phyloP scores from a whole-genome alignment of 2,329 filamentous ascomycete species.

The Pleomassaria siparia region DNA sequence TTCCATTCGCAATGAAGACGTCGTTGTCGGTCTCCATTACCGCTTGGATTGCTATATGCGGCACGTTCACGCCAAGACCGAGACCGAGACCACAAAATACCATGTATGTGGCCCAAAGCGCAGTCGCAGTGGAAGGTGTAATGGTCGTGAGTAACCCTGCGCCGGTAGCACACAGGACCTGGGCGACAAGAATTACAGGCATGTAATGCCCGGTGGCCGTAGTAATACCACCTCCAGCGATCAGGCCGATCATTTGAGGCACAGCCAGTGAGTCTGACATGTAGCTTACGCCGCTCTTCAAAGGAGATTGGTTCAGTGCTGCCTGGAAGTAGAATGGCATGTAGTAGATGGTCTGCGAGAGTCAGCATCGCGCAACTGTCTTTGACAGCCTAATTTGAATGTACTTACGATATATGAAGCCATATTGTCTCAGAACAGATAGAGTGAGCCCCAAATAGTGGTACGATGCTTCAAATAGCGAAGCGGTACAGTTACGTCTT shows the following conservation, averaged over 20 bases:
- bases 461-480: slow-evolving; percentile 23
- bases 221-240: slow-evolving; percentile 1
- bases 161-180: not conserved
- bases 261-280: slow-evolving; percentile 1
- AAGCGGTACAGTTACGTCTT: slow-evolving; percentile 11
- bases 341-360: slow-evolving; percentile 11
- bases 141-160: not conserved
- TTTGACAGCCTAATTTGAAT: too few species aligned
- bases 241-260: slow-evolving; percentile 1
- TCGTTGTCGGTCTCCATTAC: slow-evolving; percentile 3
- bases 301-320: slow-evolving; percentile 27
- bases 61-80: slow-evolving; percentile 2
- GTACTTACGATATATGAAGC: not conserved
- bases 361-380: too few species aligned
- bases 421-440: slow-evolving; percentile 7
- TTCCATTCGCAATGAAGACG: slow-evolving; percentile 2
- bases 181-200: slow-evolving; percentile 1
- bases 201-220: slow-evolving; percentile 4
- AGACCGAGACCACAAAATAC: not conserved
- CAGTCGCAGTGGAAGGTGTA: not conserved
- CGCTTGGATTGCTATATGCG: slow-evolving; percentile 3
- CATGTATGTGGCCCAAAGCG: slow-evolving; percentile 1
- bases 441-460: slow-evolving; percentile 35
- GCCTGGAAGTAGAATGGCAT: slow-evolving; percentile 41
- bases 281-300: slow-evolving; percentile 1